Base-by-base conservation (phyloP, 2,329 filamentous ascomycete species). In the Helicocarpus griseus region DNA sequence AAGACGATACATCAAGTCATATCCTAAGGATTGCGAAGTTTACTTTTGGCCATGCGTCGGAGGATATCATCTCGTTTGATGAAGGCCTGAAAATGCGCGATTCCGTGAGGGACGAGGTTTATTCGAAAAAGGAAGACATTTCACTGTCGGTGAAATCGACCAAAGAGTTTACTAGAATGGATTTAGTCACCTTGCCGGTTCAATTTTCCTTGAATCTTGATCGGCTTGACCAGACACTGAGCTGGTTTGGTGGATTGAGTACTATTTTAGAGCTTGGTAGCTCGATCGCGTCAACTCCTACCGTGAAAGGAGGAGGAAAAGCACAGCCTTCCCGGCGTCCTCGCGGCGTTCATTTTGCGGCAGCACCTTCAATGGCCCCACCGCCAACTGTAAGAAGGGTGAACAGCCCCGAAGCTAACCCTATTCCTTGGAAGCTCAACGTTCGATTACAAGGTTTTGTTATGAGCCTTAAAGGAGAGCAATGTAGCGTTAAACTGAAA, bases 241-340 rank as follows among this genome's bases (percentile, higher is more conserved):
- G 82, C 51, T 89, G 87, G 77, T 90, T 96, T 68, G 93, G 93
- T 33, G 93, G 93, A 0, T 73, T 98, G 40, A 95, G 90, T 65
- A 89, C 89, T 57, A 85, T 98, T 49, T 73, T 98, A 40, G 94
- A 93, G 60, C 80, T 96, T 65, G 87, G 89, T 56, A 86, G 80
- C 53, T 95, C 91, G 0, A 86, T 95, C 56, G 81, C 85, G 9
- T 89, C 87, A 0, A 85, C 80, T 54, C 77, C 81, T n/a, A 80
- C 83, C 1, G 61, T 67, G 57, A 64, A 70, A 62, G 64, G 60
- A 11, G 64, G 60, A 11, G 66, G 64, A 26, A 60, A 65, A 13
- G 61, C 62, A 35, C 59, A 62, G 46, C 49, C 54, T 41, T 62
- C 58, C 56, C 61, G 69, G 54, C 61, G 63, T 28, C 54, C 71